Conservation (phyloP, 192 early-diverging fungal species). For the Backusella morwellensis region DNA sequence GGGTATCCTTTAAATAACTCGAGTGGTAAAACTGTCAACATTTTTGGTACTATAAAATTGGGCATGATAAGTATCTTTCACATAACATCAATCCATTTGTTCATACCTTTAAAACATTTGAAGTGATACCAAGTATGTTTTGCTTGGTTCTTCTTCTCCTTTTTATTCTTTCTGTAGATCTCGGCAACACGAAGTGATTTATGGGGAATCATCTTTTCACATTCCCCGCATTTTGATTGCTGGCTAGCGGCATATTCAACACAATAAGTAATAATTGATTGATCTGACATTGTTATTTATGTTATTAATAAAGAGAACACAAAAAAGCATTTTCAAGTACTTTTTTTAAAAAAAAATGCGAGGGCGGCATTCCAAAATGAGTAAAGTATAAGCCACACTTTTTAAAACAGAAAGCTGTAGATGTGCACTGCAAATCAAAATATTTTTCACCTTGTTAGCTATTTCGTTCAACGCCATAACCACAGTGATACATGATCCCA, state of each 20-base stretch:
- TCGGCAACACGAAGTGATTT: conserved; percentile 45
- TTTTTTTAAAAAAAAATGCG: background rate
- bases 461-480: background rate
- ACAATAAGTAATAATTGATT: conserved; percentile 40
- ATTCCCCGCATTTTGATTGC: conserved; percentile 40
- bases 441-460: background rate
- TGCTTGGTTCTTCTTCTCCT: conserved; percentile 51
- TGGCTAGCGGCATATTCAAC: conserved; percentile 46
- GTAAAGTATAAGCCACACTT: background rate
- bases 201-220: conserved; percentile 45
- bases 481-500: background rate
- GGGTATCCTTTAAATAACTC: conserved; percentile 48
- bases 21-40: conserved; percentile 44
- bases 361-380: background rate
- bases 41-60: conserved; percentile 38
- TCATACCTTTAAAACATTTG: conserved; percentile 40
- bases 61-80: background rate
- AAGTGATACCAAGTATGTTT: conserved; percentile 52
- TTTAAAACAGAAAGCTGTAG: background rate
- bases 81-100: background rate
- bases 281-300: conserved; percentile 7
- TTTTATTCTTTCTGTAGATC: conserved; percentile 42
- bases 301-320: background rate
- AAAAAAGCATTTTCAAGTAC: background rate
- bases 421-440: background rate